A percentile compares a stretch with the other conserved stretches of the same genome.
Evolutionary conservation across 2,329 filamentous ascomycete species (phyloP).

Genomic region (Periconia sp.): DNA sequence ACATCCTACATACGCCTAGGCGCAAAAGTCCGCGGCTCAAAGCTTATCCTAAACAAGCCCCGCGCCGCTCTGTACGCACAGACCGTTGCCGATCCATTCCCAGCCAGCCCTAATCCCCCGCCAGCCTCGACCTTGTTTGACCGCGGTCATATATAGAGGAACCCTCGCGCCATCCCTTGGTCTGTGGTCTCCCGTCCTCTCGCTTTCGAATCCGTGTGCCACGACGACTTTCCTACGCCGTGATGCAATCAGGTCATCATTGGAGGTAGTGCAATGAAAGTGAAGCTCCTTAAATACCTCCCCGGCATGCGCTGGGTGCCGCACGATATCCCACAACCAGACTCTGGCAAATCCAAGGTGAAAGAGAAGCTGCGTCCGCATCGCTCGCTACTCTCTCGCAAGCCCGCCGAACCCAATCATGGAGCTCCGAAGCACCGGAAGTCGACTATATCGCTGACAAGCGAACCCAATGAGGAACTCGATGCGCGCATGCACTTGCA

Average conservation of each 20-base stretch:
- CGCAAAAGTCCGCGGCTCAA: constrained; percentile 4
- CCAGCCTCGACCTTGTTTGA: neutral
- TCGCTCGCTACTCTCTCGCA: constrained; percentile 6
- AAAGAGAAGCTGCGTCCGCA: constrained; percentile 4
- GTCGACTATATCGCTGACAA: constrained; percentile 26
- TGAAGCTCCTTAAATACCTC: constrained; percentile 6
- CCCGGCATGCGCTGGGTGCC: constrained; percentile 36
- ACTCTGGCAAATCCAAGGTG: neutral
- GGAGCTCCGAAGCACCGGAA: constrained; percentile 23
- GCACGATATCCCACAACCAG: constrained; percentile 23
- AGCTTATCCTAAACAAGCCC: constrained; percentile 16
- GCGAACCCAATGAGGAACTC: constrained; percentile 25
- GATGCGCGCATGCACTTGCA: constrained; percentile 35
- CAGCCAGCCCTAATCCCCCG: neutral
- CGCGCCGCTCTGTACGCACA: neutral
- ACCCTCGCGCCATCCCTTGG: neutral
- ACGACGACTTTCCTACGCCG: no score
- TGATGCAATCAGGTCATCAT: no score
- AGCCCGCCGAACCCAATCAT: constrained; percentile 8
- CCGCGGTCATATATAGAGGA: neutral
- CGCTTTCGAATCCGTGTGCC: no score
- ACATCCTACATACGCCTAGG: no score
- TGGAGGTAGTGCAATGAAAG: neutral
- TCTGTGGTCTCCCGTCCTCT: neutral
- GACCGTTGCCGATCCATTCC: constrained; percentile 6